phyloP scores from a whole-genome alignment of 192 early-diverging fungal species.

The Gryganskiella cystojenkinii region DNA sequence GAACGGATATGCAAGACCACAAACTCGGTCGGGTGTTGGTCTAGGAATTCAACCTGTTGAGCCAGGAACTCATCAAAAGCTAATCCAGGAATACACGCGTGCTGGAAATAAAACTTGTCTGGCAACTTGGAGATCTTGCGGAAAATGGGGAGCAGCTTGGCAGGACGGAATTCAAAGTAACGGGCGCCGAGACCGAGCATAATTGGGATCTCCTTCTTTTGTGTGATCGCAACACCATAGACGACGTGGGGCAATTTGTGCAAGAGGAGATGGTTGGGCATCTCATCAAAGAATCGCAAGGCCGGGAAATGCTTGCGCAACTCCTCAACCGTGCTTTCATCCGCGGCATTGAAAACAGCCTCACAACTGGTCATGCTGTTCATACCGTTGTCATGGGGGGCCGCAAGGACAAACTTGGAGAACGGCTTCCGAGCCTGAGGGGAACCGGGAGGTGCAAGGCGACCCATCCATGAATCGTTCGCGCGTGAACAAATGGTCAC shows the following conservation, averaged over 20 bases:
- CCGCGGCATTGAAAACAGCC: slow-evolving; percentile 14
- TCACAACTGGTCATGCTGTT: slow-evolving; percentile 28
- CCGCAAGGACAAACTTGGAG: slow-evolving; percentile 27
- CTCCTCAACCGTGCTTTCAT: slow-evolving; percentile 2
- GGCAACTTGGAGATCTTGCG: slow-evolving; percentile 22
- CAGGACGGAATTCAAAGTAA: slow-evolving; percentile 35
- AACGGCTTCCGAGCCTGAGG: slow-evolving; percentile 13
- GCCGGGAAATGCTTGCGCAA: slow-evolving; percentile 10
- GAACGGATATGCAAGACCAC: slow-evolving; percentile 29
- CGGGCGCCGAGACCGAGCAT: slow-evolving; percentile 32
- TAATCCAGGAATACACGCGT: slow-evolving; percentile 29
- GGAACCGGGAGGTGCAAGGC: slow-evolving; percentile 20
- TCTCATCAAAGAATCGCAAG: slow-evolving; percentile 14
- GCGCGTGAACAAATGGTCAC: slow-evolving; percentile 18
- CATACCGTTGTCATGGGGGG: slow-evolving; percentile 39
- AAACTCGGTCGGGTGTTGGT: slow-evolving; percentile 22
- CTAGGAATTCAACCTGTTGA: slow-evolving; percentile 19
- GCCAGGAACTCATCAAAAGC: slow-evolving; percentile 31
- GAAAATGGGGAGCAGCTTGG: slow-evolving; percentile 22
- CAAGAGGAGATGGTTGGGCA: slow-evolving; percentile 11
- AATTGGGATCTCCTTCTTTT: slow-evolving; percentile 33
- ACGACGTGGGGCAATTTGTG: slow-evolving; percentile 25
- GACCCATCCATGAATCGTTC: slow-evolving; percentile 24
- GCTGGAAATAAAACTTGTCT: slow-evolving; percentile 34
- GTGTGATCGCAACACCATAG: slow-evolving; percentile 28